Evolutionary conservation across 768 basidiomycete species (phyloP).

Genomic region (Phallus indusiatus): DNA sequence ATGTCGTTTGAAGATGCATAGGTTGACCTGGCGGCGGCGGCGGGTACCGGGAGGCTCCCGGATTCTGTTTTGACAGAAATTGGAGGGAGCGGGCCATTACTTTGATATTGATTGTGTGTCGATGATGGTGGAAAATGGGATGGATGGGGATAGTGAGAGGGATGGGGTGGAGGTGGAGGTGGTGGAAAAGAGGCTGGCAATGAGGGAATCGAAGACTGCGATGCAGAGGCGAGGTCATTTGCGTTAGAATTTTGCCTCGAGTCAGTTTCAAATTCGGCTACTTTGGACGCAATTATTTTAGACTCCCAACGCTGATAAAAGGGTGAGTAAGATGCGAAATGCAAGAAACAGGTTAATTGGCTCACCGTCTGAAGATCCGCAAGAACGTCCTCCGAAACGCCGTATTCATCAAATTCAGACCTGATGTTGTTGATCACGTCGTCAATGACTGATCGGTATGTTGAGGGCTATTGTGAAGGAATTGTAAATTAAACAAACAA

Average conservation of each 20-base stretch:
- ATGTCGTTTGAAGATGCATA: conserved; percentile 33
- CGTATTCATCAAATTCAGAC: conserved; percentile 94
- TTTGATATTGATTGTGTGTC: conserved; percentile 22
- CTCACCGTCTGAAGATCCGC: conserved; percentile 83
- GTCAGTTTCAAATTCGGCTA: conserved; percentile 79
- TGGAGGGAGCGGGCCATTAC: conserved; percentile 3
- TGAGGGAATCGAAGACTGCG: conserved; percentile 30
- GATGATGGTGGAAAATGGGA: conserved; percentile 46
- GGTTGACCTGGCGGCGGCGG: conserved; percentile 39
- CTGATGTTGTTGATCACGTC: conserved; percentile 85
- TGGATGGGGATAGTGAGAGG: conserved; percentile 42
- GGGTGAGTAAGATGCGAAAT: background rate
- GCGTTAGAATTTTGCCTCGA: conserved; percentile 1
- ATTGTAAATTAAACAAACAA: conserved; percentile 36
- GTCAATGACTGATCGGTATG: conserved; percentile 94
- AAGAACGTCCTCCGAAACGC: conserved; percentile 85
- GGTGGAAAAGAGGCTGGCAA: conserved; percentile 37
- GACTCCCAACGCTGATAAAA: conserved; percentile 83
- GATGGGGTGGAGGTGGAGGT: conserved; percentile 49
- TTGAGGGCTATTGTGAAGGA: conserved; percentile 61
- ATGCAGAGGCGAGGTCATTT: conserved; percentile 13
- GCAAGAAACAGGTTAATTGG: conserved; percentile 16
- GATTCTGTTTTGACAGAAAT: conserved; percentile 60
- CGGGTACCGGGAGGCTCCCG: conserved; percentile 36
- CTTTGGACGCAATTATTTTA: conserved; percentile 88